Evolutionary conservation across 306 rosid species (phyloP).

Genomic region (Dryas alaskensis): DNA sequence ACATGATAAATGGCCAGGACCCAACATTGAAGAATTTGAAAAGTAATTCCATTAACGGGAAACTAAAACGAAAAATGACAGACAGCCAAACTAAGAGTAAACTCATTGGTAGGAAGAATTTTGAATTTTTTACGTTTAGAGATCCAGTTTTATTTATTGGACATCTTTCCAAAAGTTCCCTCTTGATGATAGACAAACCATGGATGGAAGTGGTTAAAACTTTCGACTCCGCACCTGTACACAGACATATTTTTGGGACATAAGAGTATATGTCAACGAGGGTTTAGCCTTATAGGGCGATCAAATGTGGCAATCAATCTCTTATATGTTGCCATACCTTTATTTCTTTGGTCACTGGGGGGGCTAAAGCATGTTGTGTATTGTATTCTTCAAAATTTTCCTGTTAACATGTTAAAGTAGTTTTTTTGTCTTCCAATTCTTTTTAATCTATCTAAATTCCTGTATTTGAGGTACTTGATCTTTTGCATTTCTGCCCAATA

Average conservation of each 20-base stretch:
- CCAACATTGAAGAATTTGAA: slow-evolving; percentile 40
- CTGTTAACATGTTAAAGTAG: slow-evolving; percentile 45
- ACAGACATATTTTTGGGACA: slow-evolving; percentile 86
- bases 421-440: slow-evolving; percentile 29
- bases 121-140: slow-evolving; percentile 54
- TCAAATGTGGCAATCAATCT: slow-evolving; percentile 29
- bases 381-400: slow-evolving; percentile 37
- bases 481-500: not conserved
- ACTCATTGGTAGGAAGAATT: slow-evolving; percentile 50
- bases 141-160: slow-evolving; percentile 72
- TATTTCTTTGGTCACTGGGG: slow-evolving; percentile 29
- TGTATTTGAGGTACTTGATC: not conserved
- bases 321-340: slow-evolving; percentile 17
- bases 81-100: slow-evolving; percentile 37
- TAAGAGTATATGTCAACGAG: slow-evolving; percentile 27
- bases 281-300: slow-evolving; percentile 42
- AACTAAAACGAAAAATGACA: slow-evolving; percentile 43
- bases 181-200: slow-evolving; percentile 80
- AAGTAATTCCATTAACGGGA: slow-evolving; percentile 45
- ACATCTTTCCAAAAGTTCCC: slow-evolving; percentile 60
- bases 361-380: slow-evolving; percentile 52
- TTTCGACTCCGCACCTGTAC: slow-evolving; percentile 74
- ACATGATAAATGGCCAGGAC: slow-evolving; percentile 45
- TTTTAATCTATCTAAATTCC: not conserved
- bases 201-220: slow-evolving; percentile 84